A percentile compares a stretch with the other conserved stretches of the same genome.
phyloP scores from a whole-genome alignment of 1,139 yeast species.

The Blastobotrys aristatus region DNA sequence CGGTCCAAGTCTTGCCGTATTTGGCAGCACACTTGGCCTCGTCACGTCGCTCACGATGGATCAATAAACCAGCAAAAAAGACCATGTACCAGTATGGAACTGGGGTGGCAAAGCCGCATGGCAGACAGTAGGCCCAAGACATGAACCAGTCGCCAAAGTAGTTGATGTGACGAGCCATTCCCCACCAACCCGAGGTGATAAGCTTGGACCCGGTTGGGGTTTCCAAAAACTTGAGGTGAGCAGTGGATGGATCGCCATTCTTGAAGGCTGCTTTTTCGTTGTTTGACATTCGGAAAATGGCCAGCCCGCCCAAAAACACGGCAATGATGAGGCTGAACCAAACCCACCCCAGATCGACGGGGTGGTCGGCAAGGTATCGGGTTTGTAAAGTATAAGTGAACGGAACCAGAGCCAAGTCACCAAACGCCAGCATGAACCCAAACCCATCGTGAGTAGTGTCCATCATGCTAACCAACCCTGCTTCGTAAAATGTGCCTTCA shows the following conservation, averaged over 20 bases:
- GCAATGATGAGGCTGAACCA: conserved; percentile 38
- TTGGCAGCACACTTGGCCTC: conserved; percentile 84
- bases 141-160: conserved; percentile 94
- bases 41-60: conserved; percentile 89
- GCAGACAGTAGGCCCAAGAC: conserved; percentile 88
- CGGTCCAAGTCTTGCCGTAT: conserved; percentile 81
- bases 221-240: conserved; percentile 58
- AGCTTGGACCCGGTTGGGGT: conserved; percentile 77
- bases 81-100: conserved; percentile 82
- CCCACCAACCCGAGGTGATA: conserved; percentile 96
- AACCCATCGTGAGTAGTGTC: conserved; percentile 95
- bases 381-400: conserved; percentile 86
- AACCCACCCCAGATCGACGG: conserved; percentile 49
- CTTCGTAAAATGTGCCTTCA: conserved; percentile 91
- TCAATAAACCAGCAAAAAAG: conserved; percentile 72
- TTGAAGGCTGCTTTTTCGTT: conserved; percentile 80
- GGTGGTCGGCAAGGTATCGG: conserved; percentile 67
- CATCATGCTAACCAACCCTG: conserved; percentile 87
- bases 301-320: conserved; percentile 59
- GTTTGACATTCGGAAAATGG: conserved; percentile 79
- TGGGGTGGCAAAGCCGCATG: conserved; percentile 79
- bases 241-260: conserved; percentile 62
- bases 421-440: conserved; percentile 93
- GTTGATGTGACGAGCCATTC: conserved; percentile 82
- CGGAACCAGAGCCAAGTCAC: conserved; percentile 92